Base-by-base conservation (phyloP, 768 basidiomycete species). In the Tephrocybe sp. region DNA sequence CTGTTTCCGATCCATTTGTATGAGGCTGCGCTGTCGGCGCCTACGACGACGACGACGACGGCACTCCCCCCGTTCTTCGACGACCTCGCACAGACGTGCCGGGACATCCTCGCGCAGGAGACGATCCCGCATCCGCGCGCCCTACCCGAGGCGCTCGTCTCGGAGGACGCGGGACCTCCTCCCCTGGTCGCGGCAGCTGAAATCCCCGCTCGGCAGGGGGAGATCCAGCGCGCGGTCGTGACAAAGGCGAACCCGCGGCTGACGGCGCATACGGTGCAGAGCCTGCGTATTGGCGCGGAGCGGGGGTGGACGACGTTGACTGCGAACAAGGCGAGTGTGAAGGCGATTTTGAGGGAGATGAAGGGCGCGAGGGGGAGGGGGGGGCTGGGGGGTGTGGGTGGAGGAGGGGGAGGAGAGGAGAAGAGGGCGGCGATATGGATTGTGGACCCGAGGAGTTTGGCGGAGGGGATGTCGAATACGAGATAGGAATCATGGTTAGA, bases 231-330 rank as follows among this genome's bases (percentile, higher is more conserved):
- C 0, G 79, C 82, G 0, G 67, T 70, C 2, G 79, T 79, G 18
- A 81, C 77, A 18, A 79, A 73, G 51, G 75, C 73, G 17, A 83
- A 83, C 54, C 75, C 80, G 1, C 77, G 77, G 25, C 68, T 90
- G 26, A 92, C 91, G 0, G 78, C 77, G 8, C 92, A 94, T 64
- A 94, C 93, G 0, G 79, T 89, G 8, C 76, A 81, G 50, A 89
- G 86, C 48, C 72, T 93, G 71, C 68, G 84, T 17, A 80, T 79
- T 62, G 93, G 92, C 14, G 81, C 86, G 0, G 69, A 69, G 33
- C 68, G 78, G 23, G 84, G 85, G 0, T 86, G 88, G 88, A 94
- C 93, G 55, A 91, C 89, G n/a, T 70, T 95, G 42, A 94, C 92
- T 3, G 90, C 90, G 8, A 95, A 96, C 58, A 76, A 81, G 56